A percentile compares a stretch with the other conserved stretches of the same genome.
Evolutionary conservation across 2,329 filamentous ascomycete genomes (phyloP).

Genomic region (Fusarium sp.): DNA sequence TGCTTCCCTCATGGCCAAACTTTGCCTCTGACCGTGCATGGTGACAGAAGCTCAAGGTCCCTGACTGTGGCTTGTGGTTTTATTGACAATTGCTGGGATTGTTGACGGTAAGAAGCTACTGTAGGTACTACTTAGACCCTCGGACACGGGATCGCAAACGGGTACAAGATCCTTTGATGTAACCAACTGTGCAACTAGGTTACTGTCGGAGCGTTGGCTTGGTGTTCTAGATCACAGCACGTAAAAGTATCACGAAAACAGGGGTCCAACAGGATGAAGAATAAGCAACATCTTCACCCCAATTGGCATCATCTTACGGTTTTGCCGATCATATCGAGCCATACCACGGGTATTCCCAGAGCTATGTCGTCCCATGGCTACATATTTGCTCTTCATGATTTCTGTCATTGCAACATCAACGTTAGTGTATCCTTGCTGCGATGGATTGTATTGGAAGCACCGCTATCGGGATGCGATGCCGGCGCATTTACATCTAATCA

Average conservation of each 20-base stretch:
- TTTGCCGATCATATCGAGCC: slow-evolving; percentile 30
- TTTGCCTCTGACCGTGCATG: slow-evolving; percentile 8
- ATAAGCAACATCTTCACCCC: not conserved
- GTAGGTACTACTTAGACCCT: slow-evolving; percentile 19
- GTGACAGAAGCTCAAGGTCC: slow-evolving; percentile 1
- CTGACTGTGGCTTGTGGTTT: slow-evolving; percentile 3
- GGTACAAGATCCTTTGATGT: slow-evolving; percentile 15
- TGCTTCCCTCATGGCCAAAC: not conserved
- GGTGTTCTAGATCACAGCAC: slow-evolving; percentile 21
- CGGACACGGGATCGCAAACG: slow-evolving; percentile 3
- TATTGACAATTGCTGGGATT: slow-evolving; percentile 1
- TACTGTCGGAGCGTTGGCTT: slow-evolving; percentile 15
- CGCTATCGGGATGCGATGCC: slow-evolving; percentile 21
- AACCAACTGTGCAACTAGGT: slow-evolving; percentile 24
- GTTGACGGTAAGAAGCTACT: slow-evolving; percentile 18
- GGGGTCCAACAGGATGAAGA: slow-evolving; percentile 11
- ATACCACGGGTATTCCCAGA: slow-evolving; percentile 33
- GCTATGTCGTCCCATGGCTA: slow-evolving; percentile 40
- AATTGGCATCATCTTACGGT: slow-evolving; percentile 17
- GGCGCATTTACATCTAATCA: slow-evolving; percentile 14
- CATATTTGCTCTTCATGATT: slow-evolving; percentile 37
- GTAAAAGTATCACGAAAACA: slow-evolving; percentile 13
- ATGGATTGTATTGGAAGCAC: slow-evolving; percentile 8
- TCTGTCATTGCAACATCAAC: slow-evolving; percentile 21
- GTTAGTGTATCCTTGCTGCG: slow-evolving; percentile 13